phyloP scores from a whole-genome alignment of 2,329 filamentous ascomycete genomes.

The Paecilomyces niveus region DNA sequence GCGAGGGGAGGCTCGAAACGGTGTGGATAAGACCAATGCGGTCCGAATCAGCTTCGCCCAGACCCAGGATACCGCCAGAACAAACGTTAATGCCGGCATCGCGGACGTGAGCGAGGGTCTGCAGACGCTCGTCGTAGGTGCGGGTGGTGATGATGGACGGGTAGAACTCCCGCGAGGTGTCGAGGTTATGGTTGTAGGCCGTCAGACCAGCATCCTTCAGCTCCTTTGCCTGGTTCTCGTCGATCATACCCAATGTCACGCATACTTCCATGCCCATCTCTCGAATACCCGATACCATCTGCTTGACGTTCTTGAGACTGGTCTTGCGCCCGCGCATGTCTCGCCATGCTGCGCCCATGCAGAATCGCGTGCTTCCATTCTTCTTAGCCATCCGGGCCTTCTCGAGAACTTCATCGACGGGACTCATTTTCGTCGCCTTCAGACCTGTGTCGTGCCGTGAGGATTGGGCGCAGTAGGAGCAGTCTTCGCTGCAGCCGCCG shows the following conservation, averaged over 20 bases:
- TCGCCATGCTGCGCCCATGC: slow-evolving; percentile 90
- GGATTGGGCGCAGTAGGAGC: slow-evolving; percentile 83
- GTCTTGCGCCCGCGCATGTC: slow-evolving; percentile 90
- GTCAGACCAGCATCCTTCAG: slow-evolving; percentile 78
- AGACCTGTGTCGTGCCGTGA: slow-evolving; percentile 69
- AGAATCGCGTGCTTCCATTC: slow-evolving; percentile 85
- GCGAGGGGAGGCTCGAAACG: slow-evolving; percentile 68
- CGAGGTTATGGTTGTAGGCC: slow-evolving; percentile 91
- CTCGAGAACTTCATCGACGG: slow-evolving; percentile 71
- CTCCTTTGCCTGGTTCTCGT: slow-evolving; percentile 69
- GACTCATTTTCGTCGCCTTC: slow-evolving; percentile 67
- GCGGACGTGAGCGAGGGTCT: slow-evolving; percentile 71
- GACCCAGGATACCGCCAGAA: slow-evolving; percentile 78
- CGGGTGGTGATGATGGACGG: slow-evolving; percentile 79
- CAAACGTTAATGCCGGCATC: slow-evolving; percentile 86
- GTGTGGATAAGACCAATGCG: slow-evolving; percentile 79
- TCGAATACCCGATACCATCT: slow-evolving; percentile 76
- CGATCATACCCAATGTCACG: slow-evolving; percentile 92
- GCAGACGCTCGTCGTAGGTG: slow-evolving; percentile 77
- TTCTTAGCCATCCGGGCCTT: slow-evolving; percentile 70
- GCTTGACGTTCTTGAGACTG: slow-evolving; percentile 72
- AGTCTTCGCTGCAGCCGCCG: slow-evolving; percentile 86
- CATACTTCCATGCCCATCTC: slow-evolving; percentile 83
- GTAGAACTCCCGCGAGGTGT: slow-evolving; percentile 85
- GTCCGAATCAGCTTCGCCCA: slow-evolving; percentile 72